These are phyloP conservation scores for Colletotrichum theobromicola DNA, from an alignment of 2,329 filamentous ascomycete species.

Conservation along the genomic window DNA sequence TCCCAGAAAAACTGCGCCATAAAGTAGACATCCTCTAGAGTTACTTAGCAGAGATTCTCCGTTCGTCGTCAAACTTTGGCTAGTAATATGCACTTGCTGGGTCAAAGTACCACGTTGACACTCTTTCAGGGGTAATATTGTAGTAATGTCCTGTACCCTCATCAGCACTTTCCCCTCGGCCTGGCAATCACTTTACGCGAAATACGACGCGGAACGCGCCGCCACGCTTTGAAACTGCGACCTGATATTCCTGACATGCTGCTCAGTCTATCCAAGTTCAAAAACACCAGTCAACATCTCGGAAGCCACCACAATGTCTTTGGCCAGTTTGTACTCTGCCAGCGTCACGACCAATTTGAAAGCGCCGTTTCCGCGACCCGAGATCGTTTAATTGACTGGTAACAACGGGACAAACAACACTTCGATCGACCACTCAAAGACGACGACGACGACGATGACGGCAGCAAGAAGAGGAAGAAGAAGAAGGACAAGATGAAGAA, in stretches of 20 bases:
- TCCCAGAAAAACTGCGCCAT: too few relatives aligned
- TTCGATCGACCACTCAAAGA: background rate
- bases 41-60: too few relatives aligned
- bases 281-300: background rate
- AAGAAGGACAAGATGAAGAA: background rate
- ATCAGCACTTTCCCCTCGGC: background rate
- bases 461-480: background rate
- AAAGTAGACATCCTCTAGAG: too few relatives aligned
- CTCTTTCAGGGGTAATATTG: too few relatives aligned
- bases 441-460: background rate
- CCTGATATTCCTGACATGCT: rapidly evolving
- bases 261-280: background rate
- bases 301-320: background rate
- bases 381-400: background rate
- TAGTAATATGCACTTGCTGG: too few relatives aligned
- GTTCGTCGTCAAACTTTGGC: too few relatives aligned
- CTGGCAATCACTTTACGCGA: background rate
- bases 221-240: background rate
- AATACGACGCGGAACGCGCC: background rate
- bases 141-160: background rate
- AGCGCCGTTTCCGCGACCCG: background rate
- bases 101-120: too few relatives aligned
- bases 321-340: background rate
- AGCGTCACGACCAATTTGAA: background rate
- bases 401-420: rapidly evolving